These are phyloP conservation scores for Lasiosphaeria hispida DNA, from an alignment of 495 filamentous ascomycete species.

Conservation along the genomic window DNA sequence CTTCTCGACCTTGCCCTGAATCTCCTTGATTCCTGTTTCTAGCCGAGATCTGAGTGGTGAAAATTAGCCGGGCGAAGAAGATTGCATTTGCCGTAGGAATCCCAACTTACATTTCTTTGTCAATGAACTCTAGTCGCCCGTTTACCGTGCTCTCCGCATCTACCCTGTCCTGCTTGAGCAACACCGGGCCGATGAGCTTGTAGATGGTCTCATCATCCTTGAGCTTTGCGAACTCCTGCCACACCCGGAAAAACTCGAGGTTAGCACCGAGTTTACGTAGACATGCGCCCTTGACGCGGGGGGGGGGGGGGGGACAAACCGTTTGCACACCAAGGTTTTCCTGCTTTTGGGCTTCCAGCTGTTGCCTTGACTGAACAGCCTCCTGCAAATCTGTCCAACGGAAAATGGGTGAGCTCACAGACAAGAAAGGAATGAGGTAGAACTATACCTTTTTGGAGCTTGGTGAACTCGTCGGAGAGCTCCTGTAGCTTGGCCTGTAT, in stretches of 20 bases:
- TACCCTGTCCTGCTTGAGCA: constrained; percentile 87
- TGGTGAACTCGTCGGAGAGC: constrained; percentile 83
- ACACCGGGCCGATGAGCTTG: constrained; percentile 88
- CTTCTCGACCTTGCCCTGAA: constrained; percentile 77
- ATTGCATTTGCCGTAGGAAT: background rate
- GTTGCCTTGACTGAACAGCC: constrained; percentile 77
- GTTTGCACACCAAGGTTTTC: constrained; percentile 89
- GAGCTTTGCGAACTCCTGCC: constrained; percentile 75
- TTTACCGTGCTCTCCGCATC: constrained; percentile 90
- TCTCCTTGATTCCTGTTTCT: constrained; percentile 74
- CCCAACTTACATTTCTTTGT: constrained; percentile 76
- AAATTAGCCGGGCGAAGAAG: background rate
- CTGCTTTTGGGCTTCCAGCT: constrained; percentile 88
- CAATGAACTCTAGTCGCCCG: constrained; percentile 85
- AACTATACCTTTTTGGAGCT: constrained; percentile 71
- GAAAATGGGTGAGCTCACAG: constrained; percentile 5
- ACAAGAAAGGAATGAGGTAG: background rate
- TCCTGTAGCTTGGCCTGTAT: constrained; percentile 63
- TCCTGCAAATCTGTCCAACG: constrained; percentile 71
- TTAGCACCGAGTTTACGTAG: background rate
- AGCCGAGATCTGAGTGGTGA: constrained; percentile 63
- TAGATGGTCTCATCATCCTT: constrained; percentile 83
- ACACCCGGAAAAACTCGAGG: too few relatives aligned
- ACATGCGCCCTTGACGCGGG: background rate
- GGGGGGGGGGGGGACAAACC: constrained; percentile 46